Evolutionary conservation across 371 early-diverging fungal species (phyloP), one percentile per base, ranked within the genome.

Genomic region (Zopfochytrium polystomum): DNA sequence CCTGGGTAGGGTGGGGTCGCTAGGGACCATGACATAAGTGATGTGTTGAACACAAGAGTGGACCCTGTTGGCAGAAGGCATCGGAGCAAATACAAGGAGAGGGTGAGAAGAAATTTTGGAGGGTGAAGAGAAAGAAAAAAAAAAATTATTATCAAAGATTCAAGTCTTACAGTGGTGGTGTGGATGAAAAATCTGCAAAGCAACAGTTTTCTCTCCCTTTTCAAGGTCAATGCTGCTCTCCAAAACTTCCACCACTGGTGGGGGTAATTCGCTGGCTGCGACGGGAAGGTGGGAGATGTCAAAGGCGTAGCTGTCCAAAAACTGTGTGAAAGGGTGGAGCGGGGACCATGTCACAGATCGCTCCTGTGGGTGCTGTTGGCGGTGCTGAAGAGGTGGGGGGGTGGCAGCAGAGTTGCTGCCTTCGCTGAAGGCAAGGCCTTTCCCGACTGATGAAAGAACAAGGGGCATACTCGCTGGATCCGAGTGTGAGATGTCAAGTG

Each of bases 251-350:
- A 67, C 26, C 3, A 25, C 18, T 9, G 67, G 65, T 4, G 58
- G 42, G 66, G 67, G 26, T 80, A 58, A 13, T 58, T 62, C 2
- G 80, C 83, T 78, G 72, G 1, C 77, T 73, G 0, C 77, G n/a
- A n/a, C n/a, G n/a, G n/a, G n/a, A n/a, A n/a, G n/a, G n/a, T n/a
- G n/a, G 56, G 51, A 64, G n/a, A 83, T 68, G 55, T 87, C 78
- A 51, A 86, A 78, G 11, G 75, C 74, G 62, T 83, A 84, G 13
- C 80, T 80, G 33, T 84, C 85, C 56, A 88, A 62, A 66, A 86
- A 88, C 29, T 82, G 80, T 61, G 80, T 80, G 68, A 86, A 86
- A 1, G 89, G 89, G 65, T 82, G 85, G 20, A 89, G 83, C 77
- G 23, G 80, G 77, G 85, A 84, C 85, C 22, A 84, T 83, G 29